Percentiles rank a stretch among this genome's conserved stretches.
These are phyloP conservation scores for Trichoderma hamatum DNA, from an alignment of 2,329 filamentous ascomycete species.

Conservation along the genomic window DNA sequence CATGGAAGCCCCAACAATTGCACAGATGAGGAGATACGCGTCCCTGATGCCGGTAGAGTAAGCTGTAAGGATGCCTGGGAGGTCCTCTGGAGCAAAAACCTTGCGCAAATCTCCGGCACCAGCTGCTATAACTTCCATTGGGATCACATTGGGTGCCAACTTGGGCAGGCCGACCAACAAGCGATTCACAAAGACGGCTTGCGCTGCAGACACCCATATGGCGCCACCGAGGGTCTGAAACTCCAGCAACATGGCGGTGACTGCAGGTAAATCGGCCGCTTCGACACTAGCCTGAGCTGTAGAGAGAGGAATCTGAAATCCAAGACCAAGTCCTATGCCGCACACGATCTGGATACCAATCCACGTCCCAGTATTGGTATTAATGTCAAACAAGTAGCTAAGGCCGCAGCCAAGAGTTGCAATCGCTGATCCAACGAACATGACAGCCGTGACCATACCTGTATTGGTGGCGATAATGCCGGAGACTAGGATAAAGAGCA, in stretches of 20 bases:
- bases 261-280: conserved; percentile 5
- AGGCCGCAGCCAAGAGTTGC: conserved; percentile 44
- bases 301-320: conserved; percentile 50
- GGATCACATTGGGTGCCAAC: background rate
- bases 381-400: conserved; percentile 41
- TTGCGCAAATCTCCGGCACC: conserved; percentile 4
- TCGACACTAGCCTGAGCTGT: conserved; percentile 39
- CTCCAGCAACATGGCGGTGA: conserved; percentile 6
- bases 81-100: background rate
- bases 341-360: conserved; percentile 43
- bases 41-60: background rate
- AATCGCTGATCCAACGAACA: conserved; percentile 39
- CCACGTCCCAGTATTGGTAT: conserved; percentile 29
- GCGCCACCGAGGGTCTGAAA: background rate
- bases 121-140: background rate
- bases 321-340: conserved; percentile 49
- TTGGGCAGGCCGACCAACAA: background rate
- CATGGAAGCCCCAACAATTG: background rate
- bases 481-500: conserved; percentile 27
- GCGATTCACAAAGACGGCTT: conserved; percentile 6
- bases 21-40: background rate
- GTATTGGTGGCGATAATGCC: conserved; percentile 33
- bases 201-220: conserved; percentile 12
- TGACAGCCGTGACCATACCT: conserved; percentile 46
- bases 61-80: background rate